Evolutionary conservation across 2,329 filamentous ascomycete genomes (phyloP), one percentile per base, ranked within the genome.

Genomic region (Botrytis deweyae): DNA sequence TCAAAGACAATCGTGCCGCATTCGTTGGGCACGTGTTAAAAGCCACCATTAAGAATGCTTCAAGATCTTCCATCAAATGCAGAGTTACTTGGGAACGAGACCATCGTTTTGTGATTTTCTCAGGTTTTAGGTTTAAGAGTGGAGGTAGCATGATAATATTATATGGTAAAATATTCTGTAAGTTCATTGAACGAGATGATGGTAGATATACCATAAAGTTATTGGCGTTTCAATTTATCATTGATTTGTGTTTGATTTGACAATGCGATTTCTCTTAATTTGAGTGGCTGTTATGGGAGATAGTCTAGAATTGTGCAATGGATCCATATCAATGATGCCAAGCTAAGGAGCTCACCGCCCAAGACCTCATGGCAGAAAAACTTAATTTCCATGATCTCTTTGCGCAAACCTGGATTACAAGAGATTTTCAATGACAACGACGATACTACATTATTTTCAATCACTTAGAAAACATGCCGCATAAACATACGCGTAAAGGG

Each of bases 401-500:
- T 36, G 46, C 46, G 65, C 64, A 40, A n/a, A 67, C 9, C 12
- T n/a, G 18, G 20, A 40, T 16, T 14, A 42, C 16, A 25, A 20
- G 25, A 58, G 22, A 20, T 42, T 68, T 58, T 16, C 29, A 22
- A 40, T n/a, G 10, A 44, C 36, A 18, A 44, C 62, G 25, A 69
- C 16, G 16, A 58, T 40, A 58, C 29, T 22, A 40, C 12, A 29
- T n/a, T 5, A 55, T 38, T n/a, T 22, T 22, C 64, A n/a, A 38
- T 49, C 29, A 36, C 14, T 10, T 16, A 29, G 18, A 18, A 69
- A 64, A 70, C 14, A 97, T 97, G 93, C 93, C 93, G 82, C 93
- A 95, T 84, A 97, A 97, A 84, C 93, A 97, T 82, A 95, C 92
- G 76, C 88, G 92, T 77, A 88, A 88, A 76, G 87, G 85, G 12